Evolutionary conservation across 257 asterid species (phyloP).

Genomic region (Jaltomata sinuosa): DNA sequence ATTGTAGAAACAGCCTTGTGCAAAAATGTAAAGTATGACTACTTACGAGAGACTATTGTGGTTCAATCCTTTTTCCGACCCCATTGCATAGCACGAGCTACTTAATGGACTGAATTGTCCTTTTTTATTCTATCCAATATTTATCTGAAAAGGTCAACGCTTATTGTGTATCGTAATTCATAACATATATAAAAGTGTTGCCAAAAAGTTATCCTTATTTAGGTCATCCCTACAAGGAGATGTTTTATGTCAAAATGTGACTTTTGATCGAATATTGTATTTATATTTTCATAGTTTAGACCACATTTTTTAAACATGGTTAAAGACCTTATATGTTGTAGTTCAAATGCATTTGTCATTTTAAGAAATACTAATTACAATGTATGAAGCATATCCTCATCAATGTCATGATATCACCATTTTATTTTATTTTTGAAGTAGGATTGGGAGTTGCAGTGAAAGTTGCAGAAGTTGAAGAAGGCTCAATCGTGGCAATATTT

Average conservation of each 20-base stretch:
- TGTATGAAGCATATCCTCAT: no score
- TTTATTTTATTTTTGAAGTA: neutral
- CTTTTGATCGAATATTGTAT: neutral
- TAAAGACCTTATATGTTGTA: neutral
- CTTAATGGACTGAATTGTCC: no score
- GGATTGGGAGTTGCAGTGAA: slow-evolving; percentile 35
- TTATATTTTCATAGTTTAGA: neutral
- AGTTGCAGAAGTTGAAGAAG: slow-evolving; percentile 30
- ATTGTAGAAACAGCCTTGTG: no score
- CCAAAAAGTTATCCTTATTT: neutral
- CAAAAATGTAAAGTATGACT: no score
- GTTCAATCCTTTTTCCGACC: no score
- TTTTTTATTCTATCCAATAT: no score
- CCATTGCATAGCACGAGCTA: no score
- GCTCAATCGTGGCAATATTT: slow-evolving; percentile 30
- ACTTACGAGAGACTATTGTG: no score
- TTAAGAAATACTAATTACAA: no score
- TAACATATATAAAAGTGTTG: neutral
- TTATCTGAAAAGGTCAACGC: neutral
- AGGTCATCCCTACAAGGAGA: neutral
- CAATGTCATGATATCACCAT: no score
- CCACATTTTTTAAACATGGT: neutral
- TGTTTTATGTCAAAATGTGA: neutral
- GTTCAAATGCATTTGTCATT: neutral
- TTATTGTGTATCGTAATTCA: no score